phyloP scores from a whole-genome alignment of 2,329 filamentous ascomycete genomes.

The Botrytis sinoallii region DNA sequence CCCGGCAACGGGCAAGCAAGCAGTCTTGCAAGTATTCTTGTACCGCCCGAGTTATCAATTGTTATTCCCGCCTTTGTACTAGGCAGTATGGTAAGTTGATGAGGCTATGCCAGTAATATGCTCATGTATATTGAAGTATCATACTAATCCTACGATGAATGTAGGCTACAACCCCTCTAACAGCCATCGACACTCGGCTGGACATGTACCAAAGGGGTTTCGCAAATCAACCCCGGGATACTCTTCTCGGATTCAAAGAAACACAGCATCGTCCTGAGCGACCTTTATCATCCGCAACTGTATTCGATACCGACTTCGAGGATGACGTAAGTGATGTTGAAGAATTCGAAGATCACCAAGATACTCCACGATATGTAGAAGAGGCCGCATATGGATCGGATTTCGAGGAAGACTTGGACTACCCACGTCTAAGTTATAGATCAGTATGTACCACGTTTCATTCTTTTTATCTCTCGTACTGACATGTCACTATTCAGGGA shows the following conservation, averaged over 20 bases:
- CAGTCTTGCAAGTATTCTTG: constrained; percentile 18
- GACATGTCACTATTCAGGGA: constrained; percentile 46
- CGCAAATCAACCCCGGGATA: constrained; percentile 45
- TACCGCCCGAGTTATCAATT: constrained; percentile 12
- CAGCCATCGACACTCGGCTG: constrained; percentile 34
- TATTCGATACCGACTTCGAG: constrained; percentile 74
- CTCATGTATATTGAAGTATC: not conserved
- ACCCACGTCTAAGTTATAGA: constrained; percentile 64
- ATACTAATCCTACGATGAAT: constrained; percentile 25
- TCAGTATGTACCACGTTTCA: constrained; percentile 55
- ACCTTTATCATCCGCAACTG: constrained; percentile 69
- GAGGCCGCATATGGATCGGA: constrained; percentile 18
- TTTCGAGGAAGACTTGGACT: constrained; percentile 48
- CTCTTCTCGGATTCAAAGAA: constrained; percentile 60
- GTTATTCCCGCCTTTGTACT: not conserved
- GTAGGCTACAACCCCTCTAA: constrained; percentile 32
- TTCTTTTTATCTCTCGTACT: constrained; percentile 24
- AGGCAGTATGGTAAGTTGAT: constrained; percentile 15
- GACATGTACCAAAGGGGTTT: constrained; percentile 46
- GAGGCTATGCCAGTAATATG: not conserved
- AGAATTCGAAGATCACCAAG: constrained; percentile 32
- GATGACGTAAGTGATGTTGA: constrained; percentile 51
- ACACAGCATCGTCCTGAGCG: constrained; percentile 38
- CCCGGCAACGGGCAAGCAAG: constrained; percentile 20
- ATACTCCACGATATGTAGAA: constrained; percentile 13